Percentiles rank a stretch among this genome's conserved stretches.
These are phyloP conservation scores for Solanum bukasovii DNA, from an alignment of 257 asterid species.

Conservation along the genomic window DNA sequence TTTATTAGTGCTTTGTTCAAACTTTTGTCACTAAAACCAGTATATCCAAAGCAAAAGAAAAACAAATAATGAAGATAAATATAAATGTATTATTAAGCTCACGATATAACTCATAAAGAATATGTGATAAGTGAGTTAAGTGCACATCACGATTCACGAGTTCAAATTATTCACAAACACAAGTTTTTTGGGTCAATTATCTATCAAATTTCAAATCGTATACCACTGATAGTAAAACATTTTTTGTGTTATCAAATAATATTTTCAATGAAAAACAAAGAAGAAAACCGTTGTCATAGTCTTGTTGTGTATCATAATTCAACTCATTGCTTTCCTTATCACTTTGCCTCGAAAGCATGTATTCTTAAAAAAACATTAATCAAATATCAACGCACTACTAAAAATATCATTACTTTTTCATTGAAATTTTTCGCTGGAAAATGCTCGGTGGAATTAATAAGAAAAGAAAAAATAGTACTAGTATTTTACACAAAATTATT, in stretches of 20 bases:
- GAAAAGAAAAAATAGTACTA: too few species aligned
- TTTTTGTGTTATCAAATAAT: neutral
- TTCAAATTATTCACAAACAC: neutral
- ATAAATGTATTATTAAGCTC: too few species aligned
- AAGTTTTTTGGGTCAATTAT: neutral
- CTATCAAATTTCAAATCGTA: neutral
- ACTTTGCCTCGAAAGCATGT: neutral
- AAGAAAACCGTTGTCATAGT: neutral
- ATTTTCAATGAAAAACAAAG: neutral
- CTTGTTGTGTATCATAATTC: neutral
- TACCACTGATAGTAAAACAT: neutral
- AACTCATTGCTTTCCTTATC: neutral
- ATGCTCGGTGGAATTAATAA: too few species aligned
- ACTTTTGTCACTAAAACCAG: neutral
- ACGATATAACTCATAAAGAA: neutral
- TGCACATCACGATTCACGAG: neutral
- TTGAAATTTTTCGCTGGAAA: too few species aligned
- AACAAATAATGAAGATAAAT: neutral
- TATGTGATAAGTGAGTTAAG: neutral
- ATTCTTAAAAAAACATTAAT: neutral
- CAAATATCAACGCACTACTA: too few species aligned
- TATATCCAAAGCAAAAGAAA: neutral
- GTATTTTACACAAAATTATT: too few species aligned
- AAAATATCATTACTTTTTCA: too few species aligned
- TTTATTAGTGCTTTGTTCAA: neutral